Conservation (phyloP, 2,329 filamentous ascomycete species). For the Periconia digitata region DNA sequence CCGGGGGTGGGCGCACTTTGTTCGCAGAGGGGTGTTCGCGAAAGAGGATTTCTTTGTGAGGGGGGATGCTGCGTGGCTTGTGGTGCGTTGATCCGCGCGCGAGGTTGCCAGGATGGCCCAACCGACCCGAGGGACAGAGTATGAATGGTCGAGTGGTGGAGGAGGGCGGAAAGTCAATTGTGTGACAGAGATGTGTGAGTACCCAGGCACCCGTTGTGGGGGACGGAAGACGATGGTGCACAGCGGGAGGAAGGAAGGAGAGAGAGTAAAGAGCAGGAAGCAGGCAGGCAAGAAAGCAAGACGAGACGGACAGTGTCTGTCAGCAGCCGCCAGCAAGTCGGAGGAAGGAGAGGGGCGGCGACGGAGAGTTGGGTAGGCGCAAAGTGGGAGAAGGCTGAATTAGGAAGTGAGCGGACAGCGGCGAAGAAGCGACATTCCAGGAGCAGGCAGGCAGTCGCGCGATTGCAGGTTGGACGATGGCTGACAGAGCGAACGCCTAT, state of each 20-base stretch:
- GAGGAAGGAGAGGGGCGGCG: conserved; percentile 6
- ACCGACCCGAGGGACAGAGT: conserved; percentile 20
- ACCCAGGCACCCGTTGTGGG: too few species aligned
- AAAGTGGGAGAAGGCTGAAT: conserved; percentile 17
- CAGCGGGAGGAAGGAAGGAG: too few species aligned
- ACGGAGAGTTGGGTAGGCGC: conserved; percentile 9
- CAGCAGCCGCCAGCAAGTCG: conserved; percentile 1
- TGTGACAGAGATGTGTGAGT: background rate
- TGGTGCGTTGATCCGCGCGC: conserved; percentile 12
- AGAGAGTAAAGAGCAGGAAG: too few species aligned
- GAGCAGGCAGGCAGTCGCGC: conserved; percentile 13
- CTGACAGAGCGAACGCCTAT: too few species aligned
- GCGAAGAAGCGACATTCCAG: conserved; percentile 32
- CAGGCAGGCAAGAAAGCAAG: too few species aligned
- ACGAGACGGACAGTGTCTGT: too few species aligned
- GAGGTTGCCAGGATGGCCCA: conserved; percentile 22
- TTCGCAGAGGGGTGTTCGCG: conserved; percentile 9
- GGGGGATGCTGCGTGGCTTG: background rate
- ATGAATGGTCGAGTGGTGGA: conserved; percentile 5
- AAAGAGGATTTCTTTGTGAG: conserved; percentile 26
- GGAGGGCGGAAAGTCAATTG: background rate
- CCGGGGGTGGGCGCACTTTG: conserved; percentile 20
- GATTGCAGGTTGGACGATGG: background rate
- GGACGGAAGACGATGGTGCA: too few species aligned
- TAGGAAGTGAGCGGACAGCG: conserved; percentile 21